Percentiles rank a stretch among this genome's conserved stretches.
Conservation (phyloP, 495 filamentous ascomycete species). For the Penicillium maclennaniae region DNA sequence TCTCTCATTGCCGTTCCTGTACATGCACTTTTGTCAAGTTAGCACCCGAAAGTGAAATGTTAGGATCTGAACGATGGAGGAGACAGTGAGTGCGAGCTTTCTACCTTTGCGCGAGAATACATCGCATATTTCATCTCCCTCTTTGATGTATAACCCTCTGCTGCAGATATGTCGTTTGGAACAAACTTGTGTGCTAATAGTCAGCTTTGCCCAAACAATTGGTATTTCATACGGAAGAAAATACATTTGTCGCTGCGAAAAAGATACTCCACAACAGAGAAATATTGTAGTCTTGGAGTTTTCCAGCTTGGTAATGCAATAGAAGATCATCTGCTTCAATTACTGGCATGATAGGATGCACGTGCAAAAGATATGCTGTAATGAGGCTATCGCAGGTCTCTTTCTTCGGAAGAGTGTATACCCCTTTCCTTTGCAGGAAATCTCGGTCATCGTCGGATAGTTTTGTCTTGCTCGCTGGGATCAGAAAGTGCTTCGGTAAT, state of each 20-base stretch:
- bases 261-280: constrained; percentile 42
- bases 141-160: constrained; percentile 31
- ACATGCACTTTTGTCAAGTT: constrained; percentile 27
- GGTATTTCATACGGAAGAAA: background rate
- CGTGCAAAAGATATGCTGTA: constrained; percentile 33
- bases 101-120: constrained; percentile 37
- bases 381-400: constrained; percentile 25
- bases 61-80: background rate
- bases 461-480: constrained; percentile 13
- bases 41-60: background rate
- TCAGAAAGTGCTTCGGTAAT: constrained; percentile 24
- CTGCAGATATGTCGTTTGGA: constrained; percentile 19
- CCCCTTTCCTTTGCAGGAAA: constrained; percentile 27
- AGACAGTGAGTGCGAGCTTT: background rate
- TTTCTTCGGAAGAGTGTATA: constrained; percentile 24
- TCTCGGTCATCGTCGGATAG: constrained; percentile 24
- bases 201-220: background rate
- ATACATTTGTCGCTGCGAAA: constrained; percentile 36
- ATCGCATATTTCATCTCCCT: constrained; percentile 38
- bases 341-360: constrained; percentile 39
- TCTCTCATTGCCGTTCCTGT: constrained; percentile 29
- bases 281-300: constrained; percentile 28
- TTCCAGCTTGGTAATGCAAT: constrained; percentile 16
- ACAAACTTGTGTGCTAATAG: constrained; percentile 20
- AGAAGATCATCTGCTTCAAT: constrained; percentile 33